Percentiles rank a stretch among this genome's conserved stretches.
phyloP scores from a whole-genome alignment of 257 asterid species.

The Solanum paucissectum region DNA sequence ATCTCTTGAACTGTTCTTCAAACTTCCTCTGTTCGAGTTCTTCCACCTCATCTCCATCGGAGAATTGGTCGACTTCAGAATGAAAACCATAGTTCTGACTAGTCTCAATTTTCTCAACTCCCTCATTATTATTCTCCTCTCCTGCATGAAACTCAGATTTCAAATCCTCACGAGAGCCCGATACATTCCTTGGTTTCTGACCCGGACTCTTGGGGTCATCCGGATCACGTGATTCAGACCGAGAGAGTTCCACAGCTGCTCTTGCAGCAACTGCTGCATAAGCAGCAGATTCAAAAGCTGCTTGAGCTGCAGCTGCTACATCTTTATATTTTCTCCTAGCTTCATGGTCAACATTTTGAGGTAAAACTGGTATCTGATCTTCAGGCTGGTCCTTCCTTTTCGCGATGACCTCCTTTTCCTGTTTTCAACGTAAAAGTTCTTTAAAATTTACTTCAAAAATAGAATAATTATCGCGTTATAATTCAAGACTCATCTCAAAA shows the following conservation, averaged over 20 bases:
- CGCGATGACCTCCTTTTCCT: conserved; percentile 13
- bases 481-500: not conserved
- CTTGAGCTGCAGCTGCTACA: conserved; percentile 91
- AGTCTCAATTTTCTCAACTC: conserved; percentile 14
- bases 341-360: conserved; percentile 4
- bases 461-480: not conserved
- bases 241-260: conserved; percentile 75
- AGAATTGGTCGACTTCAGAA: conserved; percentile 1
- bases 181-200: conserved; percentile 7
- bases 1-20: conserved; percentile 7
- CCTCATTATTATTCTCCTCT: conserved; percentile 5
- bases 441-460: not conserved
- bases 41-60: not conserved
- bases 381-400: not conserved
- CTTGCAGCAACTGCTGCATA: conserved; percentile 88
- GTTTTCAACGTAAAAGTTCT: not conserved
- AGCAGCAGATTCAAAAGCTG: conserved; percentile 88
- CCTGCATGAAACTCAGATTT: not conserved
- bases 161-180: not conserved
- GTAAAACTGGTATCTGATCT: not conserved
- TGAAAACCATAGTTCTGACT: conserved; percentile 8
- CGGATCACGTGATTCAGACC: conserved; percentile 36
- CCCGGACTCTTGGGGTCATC: conserved; percentile 25
- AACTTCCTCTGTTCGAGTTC: conserved; percentile 2
- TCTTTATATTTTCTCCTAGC: conserved; percentile 47